phyloP scores from a whole-genome alignment of 768 basidiomycete genomes.

The Sporobolomyces phaffii region DNA sequence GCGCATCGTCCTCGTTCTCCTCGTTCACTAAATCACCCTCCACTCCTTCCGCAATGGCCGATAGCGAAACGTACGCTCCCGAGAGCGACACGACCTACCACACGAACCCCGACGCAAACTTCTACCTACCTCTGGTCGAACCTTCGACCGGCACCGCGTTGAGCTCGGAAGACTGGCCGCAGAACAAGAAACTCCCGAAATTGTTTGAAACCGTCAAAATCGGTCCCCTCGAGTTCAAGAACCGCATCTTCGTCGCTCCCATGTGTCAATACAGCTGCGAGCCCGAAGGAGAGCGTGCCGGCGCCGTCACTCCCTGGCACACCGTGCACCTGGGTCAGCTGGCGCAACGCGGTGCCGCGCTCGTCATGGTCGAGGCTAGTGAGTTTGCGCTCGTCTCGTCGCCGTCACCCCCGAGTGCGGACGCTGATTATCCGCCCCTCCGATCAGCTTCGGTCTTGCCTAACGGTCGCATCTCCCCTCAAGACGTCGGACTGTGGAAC shows the following conservation, averaged over 20 bases:
- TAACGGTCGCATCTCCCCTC: constrained; percentile 36
- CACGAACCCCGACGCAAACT: not conserved
- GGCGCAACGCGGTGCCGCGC: constrained; percentile 65
- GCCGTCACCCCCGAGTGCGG: constrained; percentile 62
- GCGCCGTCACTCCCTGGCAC: constrained; percentile 73
- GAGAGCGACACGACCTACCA: not conserved
- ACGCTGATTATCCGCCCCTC: no score
- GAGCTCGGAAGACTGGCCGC: constrained; percentile 18
- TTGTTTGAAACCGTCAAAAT: constrained; percentile 66
- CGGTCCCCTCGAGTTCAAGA: constrained; percentile 61
- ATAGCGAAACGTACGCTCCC: not conserved
- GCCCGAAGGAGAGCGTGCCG: constrained; percentile 51
- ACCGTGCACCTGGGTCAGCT: constrained; percentile 63
- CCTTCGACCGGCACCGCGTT: constrained; percentile 21
- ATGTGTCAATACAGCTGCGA: constrained; percentile 80
- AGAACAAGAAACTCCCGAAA: constrained; percentile 55
- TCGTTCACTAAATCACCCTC: not conserved
- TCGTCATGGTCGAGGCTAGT: constrained; percentile 68
- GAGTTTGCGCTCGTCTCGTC: constrained; percentile 43
- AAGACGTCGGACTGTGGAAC: constrained; percentile 66
- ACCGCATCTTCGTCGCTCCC: constrained; percentile 55
- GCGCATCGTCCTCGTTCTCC: not conserved
- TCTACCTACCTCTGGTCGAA: constrained; percentile 9
- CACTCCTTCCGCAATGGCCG: not conserved
- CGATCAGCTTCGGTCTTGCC: constrained; percentile 32